Base-by-base conservation (phyloP, 495 filamentous ascomycete species). In the Lichenothelia convexa region DNA sequence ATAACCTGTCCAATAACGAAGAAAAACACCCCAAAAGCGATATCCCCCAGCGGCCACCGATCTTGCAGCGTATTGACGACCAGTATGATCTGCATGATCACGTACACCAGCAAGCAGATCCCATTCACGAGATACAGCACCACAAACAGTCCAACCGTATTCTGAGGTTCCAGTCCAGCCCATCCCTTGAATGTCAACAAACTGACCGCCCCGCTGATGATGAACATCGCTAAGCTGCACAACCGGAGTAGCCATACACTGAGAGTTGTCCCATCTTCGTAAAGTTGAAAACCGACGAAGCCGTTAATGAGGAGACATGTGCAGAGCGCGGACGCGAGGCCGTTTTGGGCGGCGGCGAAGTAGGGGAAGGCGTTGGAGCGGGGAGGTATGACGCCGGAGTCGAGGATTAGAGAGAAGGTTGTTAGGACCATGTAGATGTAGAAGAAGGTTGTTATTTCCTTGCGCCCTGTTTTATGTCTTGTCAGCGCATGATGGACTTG, bases 361-460 rank as follows among this genome's bases (percentile, higher is more conserved):
- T 93, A 99, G 2, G 85, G 76, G 48, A 84, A 94, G 3, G 80
- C 67, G 3, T 58, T 63, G 24, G 75, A 84, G 34, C 77, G 70
- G 3, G 86, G 80, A 12, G 89, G 83, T 32, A 89, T 72, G 19
- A 95, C 89, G 29, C 89, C 89, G 30, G 89, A 78, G 54, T 99
- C 89, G 53, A 99, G 73, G 50, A 84, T 69, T 37, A 99, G 73
- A 4, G 89, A 94, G 45, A 71, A 67, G 56, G 91, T 73, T 2
- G 89, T 92, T 18, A 95, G 67, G 22, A 82, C 60, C 70, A 93
- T 75, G 65, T 84, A 95, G 48, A 93, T 68, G 61, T 94, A 94
- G 66, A 99, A 99, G 67, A 99, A 94, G 7, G 76, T 78, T 26
- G 80, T 80, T 56, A 99, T 95, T 59, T 99, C 89, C 64, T 94